These are phyloP conservation scores for Breynia disticha DNA, from an alignment of 441 rosid species.

Conservation along the genomic window DNA sequence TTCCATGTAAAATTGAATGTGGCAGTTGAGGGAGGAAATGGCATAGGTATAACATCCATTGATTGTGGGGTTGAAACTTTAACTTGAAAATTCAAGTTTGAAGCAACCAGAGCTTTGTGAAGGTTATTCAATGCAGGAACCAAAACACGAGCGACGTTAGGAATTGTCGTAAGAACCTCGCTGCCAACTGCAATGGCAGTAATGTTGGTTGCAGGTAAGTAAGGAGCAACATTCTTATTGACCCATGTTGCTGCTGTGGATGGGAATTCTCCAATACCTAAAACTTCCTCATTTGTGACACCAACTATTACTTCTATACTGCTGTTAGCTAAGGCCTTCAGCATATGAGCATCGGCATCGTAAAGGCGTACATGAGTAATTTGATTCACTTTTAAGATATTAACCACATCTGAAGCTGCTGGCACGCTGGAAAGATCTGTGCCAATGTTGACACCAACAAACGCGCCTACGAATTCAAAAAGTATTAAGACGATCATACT, in stretches of 20 bases:
- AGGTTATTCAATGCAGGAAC: conserved; percentile 77
- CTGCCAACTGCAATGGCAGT: conserved; percentile 92
- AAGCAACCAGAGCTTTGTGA: conserved; percentile 75
- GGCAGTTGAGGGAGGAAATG: conserved; percentile 90
- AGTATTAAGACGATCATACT: conserved; percentile 1
- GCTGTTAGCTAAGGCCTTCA: conserved; percentile 71
- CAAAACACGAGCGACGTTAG: conserved; percentile 62
- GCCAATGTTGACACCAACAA: conserved; percentile 73
- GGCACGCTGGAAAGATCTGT: conserved; percentile 68
- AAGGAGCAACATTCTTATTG: conserved; percentile 69
- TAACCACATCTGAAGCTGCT: conserved; percentile 47
- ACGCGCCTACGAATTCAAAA: conserved; percentile 47
- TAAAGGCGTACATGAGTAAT: conserved; percentile 84
- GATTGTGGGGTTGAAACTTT: conserved; percentile 80
- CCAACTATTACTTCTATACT: conserved; percentile 80
- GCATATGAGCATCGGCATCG: conserved; percentile 67
- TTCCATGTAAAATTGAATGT: conserved; percentile 68
- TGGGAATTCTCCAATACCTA: conserved; percentile 63
- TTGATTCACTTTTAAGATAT: conserved; percentile 43
- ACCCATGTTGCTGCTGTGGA: conserved; percentile 81
- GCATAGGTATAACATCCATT: conserved; percentile 72
- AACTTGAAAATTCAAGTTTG: conserved; percentile 62
- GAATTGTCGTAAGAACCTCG: conserved; percentile 65
- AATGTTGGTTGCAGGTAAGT: conserved; percentile 77
- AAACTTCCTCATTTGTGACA: conserved; percentile 61